phyloP scores from a whole-genome alignment of 2,329 filamentous ascomycete genomes.

The Ceratocystiopsis sp. region DNA sequence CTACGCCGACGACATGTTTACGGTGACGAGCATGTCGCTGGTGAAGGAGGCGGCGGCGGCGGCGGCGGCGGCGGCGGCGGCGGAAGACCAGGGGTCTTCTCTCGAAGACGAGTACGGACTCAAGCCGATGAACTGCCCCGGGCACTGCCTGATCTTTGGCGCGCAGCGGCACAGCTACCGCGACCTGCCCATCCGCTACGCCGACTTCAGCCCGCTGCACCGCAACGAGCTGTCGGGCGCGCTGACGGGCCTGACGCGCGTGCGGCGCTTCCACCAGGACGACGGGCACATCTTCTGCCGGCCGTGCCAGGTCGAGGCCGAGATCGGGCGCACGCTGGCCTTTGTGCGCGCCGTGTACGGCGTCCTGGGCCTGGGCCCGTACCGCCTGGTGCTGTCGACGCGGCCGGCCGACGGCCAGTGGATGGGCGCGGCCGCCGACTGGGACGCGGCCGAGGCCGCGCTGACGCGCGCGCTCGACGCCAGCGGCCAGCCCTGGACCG shows the following conservation, averaged over 20 bases:
- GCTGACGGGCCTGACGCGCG: constrained; percentile 75
- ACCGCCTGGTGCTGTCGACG: constrained; percentile 63
- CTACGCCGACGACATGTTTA: constrained; percentile 86
- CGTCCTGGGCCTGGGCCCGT: constrained; percentile 53
- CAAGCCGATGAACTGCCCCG: constrained; percentile 96
- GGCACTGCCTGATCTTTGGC: constrained; percentile 76
- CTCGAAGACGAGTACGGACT: constrained; percentile 55
- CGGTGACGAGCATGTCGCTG: constrained; percentile 43
- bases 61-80: not conserved
- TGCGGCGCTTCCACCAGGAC: constrained; percentile 89
- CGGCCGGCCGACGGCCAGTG: constrained; percentile 52
- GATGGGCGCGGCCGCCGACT: constrained; percentile 56
- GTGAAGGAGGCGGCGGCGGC: constrained; percentile 15
- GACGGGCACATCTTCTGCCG: constrained; percentile 83
- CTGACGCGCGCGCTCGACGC: constrained; percentile 44
- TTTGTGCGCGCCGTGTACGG: constrained; percentile 59
- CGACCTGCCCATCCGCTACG: constrained; percentile 80
- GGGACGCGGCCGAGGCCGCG: constrained; percentile 49
- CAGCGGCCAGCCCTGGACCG: constrained; percentile 49
- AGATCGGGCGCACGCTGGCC: constrained; percentile 56
- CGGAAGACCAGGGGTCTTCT: not conserved
- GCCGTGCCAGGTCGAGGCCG: constrained; percentile 53
- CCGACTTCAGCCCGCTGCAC: constrained; percentile 91
- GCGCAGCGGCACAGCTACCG: constrained; percentile 74
- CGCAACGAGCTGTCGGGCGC: constrained; percentile 91